These are phyloP conservation scores for Talaromyces sp. DNA, from an alignment of 2,329 filamentous ascomycete species.

Conservation along the genomic window DNA sequence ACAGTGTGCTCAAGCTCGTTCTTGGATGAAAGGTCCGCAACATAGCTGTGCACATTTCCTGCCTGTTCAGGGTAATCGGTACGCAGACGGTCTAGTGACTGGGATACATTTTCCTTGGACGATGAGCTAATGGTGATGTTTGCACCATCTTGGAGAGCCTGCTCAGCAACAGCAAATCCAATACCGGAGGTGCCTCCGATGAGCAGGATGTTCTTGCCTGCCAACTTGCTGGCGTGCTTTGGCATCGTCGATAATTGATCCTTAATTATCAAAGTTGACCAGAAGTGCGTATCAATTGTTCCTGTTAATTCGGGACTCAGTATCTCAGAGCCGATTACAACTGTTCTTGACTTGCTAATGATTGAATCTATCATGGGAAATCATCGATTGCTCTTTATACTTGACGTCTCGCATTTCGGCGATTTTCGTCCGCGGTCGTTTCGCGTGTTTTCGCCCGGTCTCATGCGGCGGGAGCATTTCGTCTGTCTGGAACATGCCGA, in stretches of 20 bases:
- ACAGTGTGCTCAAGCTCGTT: slow-evolving; percentile 16
- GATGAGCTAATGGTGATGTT: slow-evolving; percentile 48
- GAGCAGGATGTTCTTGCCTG: slow-evolving; percentile 44
- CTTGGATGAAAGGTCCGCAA: slow-evolving; percentile 46
- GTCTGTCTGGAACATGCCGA: not conserved
- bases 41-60: slow-evolving; percentile 39
- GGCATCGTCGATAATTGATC: not conserved
- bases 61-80: slow-evolving; percentile 35
- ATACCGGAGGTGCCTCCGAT: slow-evolving; percentile 52
- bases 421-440: not conserved
- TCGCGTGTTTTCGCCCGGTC: not conserved
- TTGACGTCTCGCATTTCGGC: not conserved
- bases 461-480: not conserved
- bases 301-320: not conserved
- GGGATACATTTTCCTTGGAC: slow-evolving; percentile 31
- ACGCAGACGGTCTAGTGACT: slow-evolving; percentile 38
- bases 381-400: not conserved
- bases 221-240: slow-evolving; percentile 34
- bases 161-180: slow-evolving; percentile 50
- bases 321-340: no score
- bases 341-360: not conserved
- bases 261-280: not conserved
- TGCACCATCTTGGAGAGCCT: slow-evolving; percentile 46
- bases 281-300: not conserved
- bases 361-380: not conserved